Base-by-base conservation (phyloP, 2,329 filamentous ascomycete species). In the Fusarium mangiferae region DNA sequence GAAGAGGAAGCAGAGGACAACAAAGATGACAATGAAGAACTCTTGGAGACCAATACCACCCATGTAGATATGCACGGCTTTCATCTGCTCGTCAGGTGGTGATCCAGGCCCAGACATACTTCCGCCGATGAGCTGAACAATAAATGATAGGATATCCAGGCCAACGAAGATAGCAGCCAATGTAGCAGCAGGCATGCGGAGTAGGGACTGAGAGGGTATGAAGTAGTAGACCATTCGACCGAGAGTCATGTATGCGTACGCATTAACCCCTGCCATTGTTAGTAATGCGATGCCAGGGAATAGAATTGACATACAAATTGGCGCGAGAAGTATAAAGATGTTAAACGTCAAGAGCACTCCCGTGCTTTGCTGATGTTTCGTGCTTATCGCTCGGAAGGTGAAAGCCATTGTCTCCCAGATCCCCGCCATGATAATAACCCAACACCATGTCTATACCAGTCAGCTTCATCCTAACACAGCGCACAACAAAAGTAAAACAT, bases 21-120 rank as follows among this genome's bases (percentile, higher is more conserved):
- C 74, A 68, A 89, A 87, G n/a, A 84, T 57, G 6, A 88, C 66
- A 61, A 89, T 87, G 65, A 87, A 87, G 36, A 85, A 75, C 70
- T 88, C 80, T 68, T 89, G 87, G 1, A 89, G 76, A 0, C 84
- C 86, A 22, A 89, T 86, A 1, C 87, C 87, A 17, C 84, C 86
- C 85, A 88, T 89, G 78, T 89, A 89, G 66, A 86, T 80, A 56
- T 84, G 80, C 1, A 85, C 81, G 3, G 80, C 83, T 26, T 62
- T 71, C 35, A 79, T 67, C 30, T 80, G 78, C 12, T 78, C 75
- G 5, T 78, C 75, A 0, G 77, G 70, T 1, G 80, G 74, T 1
- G 81, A 66, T 0, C 68, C 73, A 11, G 79, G 78, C 10, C 74
- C 66, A 11, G 76, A 72, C 74, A 79, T 78, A 24, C 76, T 78